Percentiles rank a stretch among this genome's conserved stretches.
Evolutionary conservation across 2,329 filamentous ascomycete species (phyloP).

Genomic region (Xylariales sp.): DNA sequence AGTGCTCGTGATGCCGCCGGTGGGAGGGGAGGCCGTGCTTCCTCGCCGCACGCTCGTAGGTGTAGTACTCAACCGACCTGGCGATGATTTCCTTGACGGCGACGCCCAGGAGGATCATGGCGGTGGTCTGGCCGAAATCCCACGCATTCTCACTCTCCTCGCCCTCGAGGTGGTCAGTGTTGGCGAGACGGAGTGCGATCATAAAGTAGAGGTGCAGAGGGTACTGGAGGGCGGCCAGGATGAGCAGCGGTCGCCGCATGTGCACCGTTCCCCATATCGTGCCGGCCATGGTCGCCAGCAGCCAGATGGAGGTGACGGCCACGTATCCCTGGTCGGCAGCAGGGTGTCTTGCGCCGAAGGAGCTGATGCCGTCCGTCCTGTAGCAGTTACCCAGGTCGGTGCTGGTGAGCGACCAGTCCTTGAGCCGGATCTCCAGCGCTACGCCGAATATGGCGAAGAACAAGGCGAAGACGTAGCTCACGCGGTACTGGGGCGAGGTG

Average conservation of each 20-base stretch:
- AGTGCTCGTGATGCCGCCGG: too few relatives aligned
- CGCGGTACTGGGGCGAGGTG: conserved; percentile 19
- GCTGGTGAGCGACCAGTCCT: conserved; percentile 14
- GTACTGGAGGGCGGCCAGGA: conserved; percentile 22
- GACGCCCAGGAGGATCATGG: conserved; percentile 19
- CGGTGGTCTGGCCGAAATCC: conserved; percentile 28
- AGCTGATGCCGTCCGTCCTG: conserved; percentile 13
- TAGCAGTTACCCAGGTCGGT: conserved; percentile 20
- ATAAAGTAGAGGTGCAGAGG: conserved; percentile 27
- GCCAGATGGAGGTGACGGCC: conserved; percentile 13
- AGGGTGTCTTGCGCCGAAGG: conserved; percentile 15
- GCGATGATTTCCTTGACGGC: conserved; percentile 8
- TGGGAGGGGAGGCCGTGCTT: too few relatives aligned
- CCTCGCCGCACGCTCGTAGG: too few relatives aligned
- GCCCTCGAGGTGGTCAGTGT: conserved; percentile 20
- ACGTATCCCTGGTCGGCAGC: conserved; percentile 18
- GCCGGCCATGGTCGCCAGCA: conserved; percentile 14
- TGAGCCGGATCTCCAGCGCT: conserved; percentile 17
- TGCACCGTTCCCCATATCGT: conserved; percentile 13
- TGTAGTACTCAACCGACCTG: neutral
- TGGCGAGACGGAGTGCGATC: conserved; percentile 22
- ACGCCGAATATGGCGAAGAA: conserved; percentile 22
- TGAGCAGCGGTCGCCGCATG: conserved; percentile 16
- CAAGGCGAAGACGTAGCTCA: conserved; percentile 17
- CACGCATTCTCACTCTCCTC: conserved; percentile 21